Evolutionary conservation across 148 eudicot genomes (phyloP), one percentile per base, ranked within the genome.

Genomic region (Cornus florida): DNA sequence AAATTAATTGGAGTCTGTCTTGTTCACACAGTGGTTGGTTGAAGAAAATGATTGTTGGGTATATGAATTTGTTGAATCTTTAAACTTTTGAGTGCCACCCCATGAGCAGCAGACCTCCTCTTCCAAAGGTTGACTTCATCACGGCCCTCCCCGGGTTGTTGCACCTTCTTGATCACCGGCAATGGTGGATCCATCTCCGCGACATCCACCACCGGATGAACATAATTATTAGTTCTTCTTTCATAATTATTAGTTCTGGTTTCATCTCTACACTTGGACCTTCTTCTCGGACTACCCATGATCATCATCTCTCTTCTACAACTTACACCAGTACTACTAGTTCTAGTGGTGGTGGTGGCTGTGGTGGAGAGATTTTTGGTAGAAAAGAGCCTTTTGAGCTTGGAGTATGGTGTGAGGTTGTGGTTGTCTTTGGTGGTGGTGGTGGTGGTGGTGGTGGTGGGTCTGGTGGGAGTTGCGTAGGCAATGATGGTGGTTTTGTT

Each of bases 111-210:
- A 1, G 87, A 86, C 78, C 95, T 88, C 71, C 97, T 88, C 88
- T 84, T 87, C 97, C 97, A 93, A 31, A 93, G 72, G 78, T 76
- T 86, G 75, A 67, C 79, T 38, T 67, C 77, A 16, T 82, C 83
- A 32, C 83, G 71, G 33, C 73, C 77, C 23, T 71, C 77, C 48
- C 78, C 33, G 69, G 78, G 59, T 74, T 77, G 82, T 69, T 24
- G 76, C 78, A 65, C 75, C 82, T 33, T 80, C 85, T 86, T 90
- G 65, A 85, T 79, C 82, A 93, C 97, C 73, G 97, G 97, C 84
- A 93, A 85, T 56, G 95, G 97, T 57, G 97, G 95, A 84, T 93
- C 97, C 75, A 93, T 41, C 7, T 87, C 88, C 2, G 74, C 81
- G 14, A 91, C 70, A 71, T 93, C 76, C 69, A 92, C 69, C 46